These are phyloP conservation scores for Euryodendron excelsum DNA, from an alignment of 148 eudicot genomes.

Conservation along the genomic window DNA sequence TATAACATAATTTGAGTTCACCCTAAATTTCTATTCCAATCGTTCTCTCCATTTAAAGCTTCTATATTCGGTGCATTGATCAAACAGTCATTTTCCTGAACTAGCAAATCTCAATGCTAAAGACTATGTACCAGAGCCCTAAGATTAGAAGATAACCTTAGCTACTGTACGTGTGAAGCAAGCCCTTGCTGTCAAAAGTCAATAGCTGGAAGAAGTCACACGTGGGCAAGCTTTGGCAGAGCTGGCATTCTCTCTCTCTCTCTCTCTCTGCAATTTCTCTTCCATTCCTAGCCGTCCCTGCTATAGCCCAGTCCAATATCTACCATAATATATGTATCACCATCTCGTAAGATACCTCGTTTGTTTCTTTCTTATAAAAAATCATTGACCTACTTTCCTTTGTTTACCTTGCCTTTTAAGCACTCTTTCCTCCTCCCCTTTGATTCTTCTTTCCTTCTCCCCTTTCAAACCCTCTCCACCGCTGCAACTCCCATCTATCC, in stretches of 20 bases:
- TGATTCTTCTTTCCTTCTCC: constrained; percentile 12
- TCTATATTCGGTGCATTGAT: not conserved
- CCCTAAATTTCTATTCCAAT: not conserved
- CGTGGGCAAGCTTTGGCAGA: constrained; percentile 35
- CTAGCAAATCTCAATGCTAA: not conserved
- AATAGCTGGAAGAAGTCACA: constrained; percentile 25
- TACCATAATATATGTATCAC: not conserved
- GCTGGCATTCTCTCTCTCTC: constrained; percentile 24
- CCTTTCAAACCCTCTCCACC: constrained; percentile 2
- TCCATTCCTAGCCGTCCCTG: not conserved
- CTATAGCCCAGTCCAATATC: not conserved
- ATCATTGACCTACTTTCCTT: constrained; percentile 28
- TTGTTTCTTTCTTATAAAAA: constrained; percentile 20
- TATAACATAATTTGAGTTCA: not conserved
- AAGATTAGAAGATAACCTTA: not conserved
- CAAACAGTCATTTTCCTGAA: not conserved
- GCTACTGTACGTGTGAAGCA: constrained; percentile 18
- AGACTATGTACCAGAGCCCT: not conserved
- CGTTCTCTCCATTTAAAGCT: not conserved
- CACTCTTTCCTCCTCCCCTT: constrained; percentile 23
- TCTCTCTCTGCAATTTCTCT: not conserved
- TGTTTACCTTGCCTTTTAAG: constrained; percentile 30
- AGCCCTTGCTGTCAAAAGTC: constrained; percentile 29
- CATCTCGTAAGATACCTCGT: constrained; percentile 5
- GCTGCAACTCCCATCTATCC: constrained; percentile 1